These are phyloP conservation scores for Xylariomycetidae sp. DNA, from an alignment of 2,329 filamentous ascomycete genomes.

Conservation along the genomic window DNA sequence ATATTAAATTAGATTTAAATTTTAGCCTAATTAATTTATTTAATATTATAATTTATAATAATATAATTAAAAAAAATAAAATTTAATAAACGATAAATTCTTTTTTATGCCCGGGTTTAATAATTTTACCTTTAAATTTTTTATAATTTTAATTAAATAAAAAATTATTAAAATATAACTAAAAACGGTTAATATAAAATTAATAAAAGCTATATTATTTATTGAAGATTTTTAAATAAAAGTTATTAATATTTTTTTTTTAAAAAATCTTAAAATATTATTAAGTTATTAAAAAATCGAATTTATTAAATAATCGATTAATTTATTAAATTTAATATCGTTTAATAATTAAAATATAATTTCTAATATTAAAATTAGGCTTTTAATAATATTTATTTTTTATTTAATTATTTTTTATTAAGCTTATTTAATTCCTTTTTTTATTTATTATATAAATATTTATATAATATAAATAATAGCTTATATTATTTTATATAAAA, in stretches of 20 bases:
- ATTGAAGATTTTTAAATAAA: not conserved
- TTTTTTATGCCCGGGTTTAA: slow-evolving; percentile 1
- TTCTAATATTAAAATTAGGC: not conserved
- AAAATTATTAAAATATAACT: not conserved
- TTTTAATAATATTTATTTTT: not conserved
- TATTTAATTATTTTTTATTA: not conserved
- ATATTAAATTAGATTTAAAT: not conserved
- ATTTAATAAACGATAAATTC: slow-evolving; percentile 1
- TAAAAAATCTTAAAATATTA: not conserved
- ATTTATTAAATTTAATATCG: not conserved
- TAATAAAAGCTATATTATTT: not conserved
- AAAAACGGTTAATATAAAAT: not conserved
- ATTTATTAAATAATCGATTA: not conserved
- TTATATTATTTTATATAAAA: not conserved
- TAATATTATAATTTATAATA: not conserved
- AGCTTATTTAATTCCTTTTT: not conserved
- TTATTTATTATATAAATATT: slow-evolving; percentile 1
- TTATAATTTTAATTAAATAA: slow-evolving; percentile 1
- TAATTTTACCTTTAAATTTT: slow-evolving; percentile 1
- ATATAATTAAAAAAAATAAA: not conserved
- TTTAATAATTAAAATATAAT: slow-evolving; percentile 1
- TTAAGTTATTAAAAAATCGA: not conserved
- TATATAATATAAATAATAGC: not conserved
- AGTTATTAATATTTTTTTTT: slow-evolving; percentile 4
- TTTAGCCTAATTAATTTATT: not conserved